A percentile compares a stretch with the other conserved stretches of the same genome.
Evolutionary conservation across 2,329 filamentous ascomycete species (phyloP).

Genomic region (Alternaria hordeiaustralica): DNA sequence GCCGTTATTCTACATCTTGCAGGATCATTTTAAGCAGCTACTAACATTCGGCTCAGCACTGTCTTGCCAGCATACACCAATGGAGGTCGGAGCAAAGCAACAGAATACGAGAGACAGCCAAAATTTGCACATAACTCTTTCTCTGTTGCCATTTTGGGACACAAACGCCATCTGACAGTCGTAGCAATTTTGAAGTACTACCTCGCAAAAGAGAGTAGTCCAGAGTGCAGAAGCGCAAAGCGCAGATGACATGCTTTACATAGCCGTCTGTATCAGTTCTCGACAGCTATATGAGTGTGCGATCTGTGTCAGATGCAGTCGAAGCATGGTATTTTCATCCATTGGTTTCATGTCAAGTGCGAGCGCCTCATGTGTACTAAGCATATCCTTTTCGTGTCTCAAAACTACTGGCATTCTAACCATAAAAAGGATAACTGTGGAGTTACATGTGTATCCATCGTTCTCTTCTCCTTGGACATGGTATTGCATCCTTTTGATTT

Average conservation of each 20-base stretch:
- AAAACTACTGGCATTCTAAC: neutral
- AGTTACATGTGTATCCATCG: neutral
- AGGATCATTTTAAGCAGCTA: neutral
- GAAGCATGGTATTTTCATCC: neutral
- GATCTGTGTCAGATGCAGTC: neutral
- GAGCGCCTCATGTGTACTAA: neutral
- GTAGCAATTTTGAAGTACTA: neutral
- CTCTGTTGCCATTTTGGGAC: neutral
- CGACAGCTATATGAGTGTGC: neutral
- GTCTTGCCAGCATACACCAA: too few relatives aligned
- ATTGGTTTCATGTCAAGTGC: too few relatives aligned
- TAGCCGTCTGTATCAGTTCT: neutral
- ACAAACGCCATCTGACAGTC: neutral
- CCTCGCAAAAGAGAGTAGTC: fast-evolving
- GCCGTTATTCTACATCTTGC: neutral
- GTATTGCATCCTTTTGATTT: neutral
- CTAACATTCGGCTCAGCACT: neutral
- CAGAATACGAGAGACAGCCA: too few relatives aligned
- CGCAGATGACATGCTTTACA: neutral
- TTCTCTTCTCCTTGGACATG: neutral
- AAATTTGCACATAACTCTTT: neutral
- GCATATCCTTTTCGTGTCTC: neutral
- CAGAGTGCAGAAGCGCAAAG: neutral
- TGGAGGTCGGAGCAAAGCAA: too few relatives aligned
- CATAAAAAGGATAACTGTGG: neutral